Evolutionary conservation across 352 stramenopile genomes (phyloP).

Genomic region (Phytopythium delawarense): DNA sequence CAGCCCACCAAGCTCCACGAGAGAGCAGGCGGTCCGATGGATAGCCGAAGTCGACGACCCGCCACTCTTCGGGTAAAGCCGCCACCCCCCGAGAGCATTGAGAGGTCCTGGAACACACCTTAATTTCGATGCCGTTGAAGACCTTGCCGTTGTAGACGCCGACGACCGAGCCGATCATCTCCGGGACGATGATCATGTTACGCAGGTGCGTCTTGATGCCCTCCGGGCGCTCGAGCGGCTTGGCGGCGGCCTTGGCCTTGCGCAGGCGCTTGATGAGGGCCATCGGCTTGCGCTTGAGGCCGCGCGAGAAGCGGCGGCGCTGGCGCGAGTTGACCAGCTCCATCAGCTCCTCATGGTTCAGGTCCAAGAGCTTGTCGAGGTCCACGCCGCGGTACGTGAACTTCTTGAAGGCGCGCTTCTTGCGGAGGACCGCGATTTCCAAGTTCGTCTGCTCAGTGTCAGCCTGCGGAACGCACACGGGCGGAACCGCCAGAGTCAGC

Average conservation of each 20-base stretch:
- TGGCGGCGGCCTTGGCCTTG: conserved; percentile 98
- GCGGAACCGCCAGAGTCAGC: neutral
- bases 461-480: conserved; percentile 14
- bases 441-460: conserved; percentile 68
- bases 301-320: conserved; percentile 97
- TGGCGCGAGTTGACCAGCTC: conserved; percentile 95
- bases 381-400: conserved; percentile 99
- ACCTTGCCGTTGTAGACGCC: conserved; percentile 99
- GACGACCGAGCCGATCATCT: conserved; percentile 99
- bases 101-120: conserved; percentile 90
- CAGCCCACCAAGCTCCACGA: neutral
- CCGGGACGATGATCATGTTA: conserved; percentile 99
- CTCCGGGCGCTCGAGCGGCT: conserved; percentile 96
- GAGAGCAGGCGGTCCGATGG: neutral
- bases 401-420: conserved; percentile 99
- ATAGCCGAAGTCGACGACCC: neutral
- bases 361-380: conserved; percentile 98
- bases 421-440: conserved; percentile 94
- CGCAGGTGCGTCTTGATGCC: conserved; percentile 99
- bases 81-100: conserved; percentile 76
- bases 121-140: conserved; percentile 99
- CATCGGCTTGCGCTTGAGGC: conserved; percentile 99
- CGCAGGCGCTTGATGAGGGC: conserved; percentile 99
- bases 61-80: conserved; percentile 77
- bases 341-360: conserved; percentile 99